These are phyloP conservation scores for Tolypocladium album DNA, from an alignment of 2,329 filamentous ascomycete species.

Conservation along the genomic window DNA sequence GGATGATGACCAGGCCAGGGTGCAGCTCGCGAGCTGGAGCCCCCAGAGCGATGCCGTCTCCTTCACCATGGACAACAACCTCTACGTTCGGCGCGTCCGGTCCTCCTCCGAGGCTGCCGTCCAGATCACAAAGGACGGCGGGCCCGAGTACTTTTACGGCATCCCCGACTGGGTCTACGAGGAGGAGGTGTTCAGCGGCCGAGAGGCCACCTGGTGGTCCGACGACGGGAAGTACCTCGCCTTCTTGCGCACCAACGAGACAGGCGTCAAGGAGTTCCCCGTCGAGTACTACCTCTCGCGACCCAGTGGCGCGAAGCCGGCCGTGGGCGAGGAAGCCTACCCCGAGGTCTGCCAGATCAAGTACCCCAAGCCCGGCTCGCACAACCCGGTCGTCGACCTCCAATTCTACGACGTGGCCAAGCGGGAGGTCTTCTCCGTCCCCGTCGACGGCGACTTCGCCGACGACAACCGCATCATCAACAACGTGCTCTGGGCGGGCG, in stretches of 20 bases:
- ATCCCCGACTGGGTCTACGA: slow-evolving; percentile 97
- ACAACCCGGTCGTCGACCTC: slow-evolving; percentile 82
- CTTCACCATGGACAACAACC: slow-evolving; percentile 86
- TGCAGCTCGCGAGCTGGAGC: slow-evolving; percentile 86
- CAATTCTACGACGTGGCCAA: slow-evolving; percentile 79
- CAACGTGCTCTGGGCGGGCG: slow-evolving; percentile 82
- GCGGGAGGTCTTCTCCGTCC: slow-evolving; percentile 68
- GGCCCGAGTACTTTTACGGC: slow-evolving; percentile 83
- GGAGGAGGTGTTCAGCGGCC: slow-evolving; percentile 52
- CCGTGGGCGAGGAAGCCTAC: slow-evolving; percentile 68
- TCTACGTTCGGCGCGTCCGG: slow-evolving; percentile 60
- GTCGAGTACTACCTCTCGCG: slow-evolving; percentile 87
- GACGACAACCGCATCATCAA: slow-evolving; percentile 84
- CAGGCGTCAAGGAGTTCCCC: slow-evolving; percentile 79
- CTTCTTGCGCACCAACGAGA: slow-evolving; percentile 90
- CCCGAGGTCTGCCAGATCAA: slow-evolving; percentile 89
- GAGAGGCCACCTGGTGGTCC: slow-evolving; percentile 92
- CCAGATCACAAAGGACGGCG: slow-evolving; percentile 78
- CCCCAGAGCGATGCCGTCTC: slow-evolving; percentile 76
- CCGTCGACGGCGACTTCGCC: slow-evolving; percentile 65
- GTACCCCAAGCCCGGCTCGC: slow-evolving; percentile 90
- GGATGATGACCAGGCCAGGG: slow-evolving; percentile 46
- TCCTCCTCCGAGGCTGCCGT: slow-evolving; percentile 36
- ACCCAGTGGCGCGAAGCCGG: slow-evolving; percentile 62
- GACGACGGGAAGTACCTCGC: slow-evolving; percentile 80